Base-by-base conservation (phyloP, 345 rosid genomes). In the Ceriops zippeliana region DNA sequence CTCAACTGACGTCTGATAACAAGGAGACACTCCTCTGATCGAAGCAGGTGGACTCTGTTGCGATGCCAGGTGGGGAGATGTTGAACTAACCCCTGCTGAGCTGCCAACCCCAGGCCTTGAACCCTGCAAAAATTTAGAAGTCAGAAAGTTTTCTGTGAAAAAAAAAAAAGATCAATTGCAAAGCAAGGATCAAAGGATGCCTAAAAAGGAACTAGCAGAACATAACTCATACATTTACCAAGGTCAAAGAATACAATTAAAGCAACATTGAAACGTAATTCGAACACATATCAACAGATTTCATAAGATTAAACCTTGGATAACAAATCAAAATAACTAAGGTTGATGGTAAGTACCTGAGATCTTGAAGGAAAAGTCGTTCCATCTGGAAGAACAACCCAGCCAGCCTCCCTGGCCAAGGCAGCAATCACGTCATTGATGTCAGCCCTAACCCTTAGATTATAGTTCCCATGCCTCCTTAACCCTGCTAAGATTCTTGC, bases 351-450 rank as follows among this genome's bases (percentile, higher is more conserved):
- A 53, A 79, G 79, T 70, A 95, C 99, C 96, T 92, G 98, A 71
- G 96, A 83, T 83, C 85, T 89, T 28, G 97, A 90, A 61, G 99
- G 99, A 73, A 90, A 92, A 61, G 98, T 92, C 35, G 99, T 96
- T 79, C 99, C 99, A 87, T 96, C 99, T 35, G 99, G 98, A 70
- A 96, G 96, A 80, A 96, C 99, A 74, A 90, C 96, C 99, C 99
- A 92, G 26, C 98, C 98, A 82, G 99, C 99, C 83, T 96, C 99
- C 81, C 97, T 90, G 5, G 99, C 99, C 81, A 96, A 82, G 75
- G 99, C 99, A 30, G 97, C 96, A 63, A 96, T 96, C 60, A 96
- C 99, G 75, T 96, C 99, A 66, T 96, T 96, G 34, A 92, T 96
- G 81, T 96, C 99, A 73, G 99, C 99, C 79, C 99, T 90, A 61